phyloP scores from a whole-genome alignment of 2,329 filamentous ascomycete genomes.

The Fusarium cicatricum region DNA sequence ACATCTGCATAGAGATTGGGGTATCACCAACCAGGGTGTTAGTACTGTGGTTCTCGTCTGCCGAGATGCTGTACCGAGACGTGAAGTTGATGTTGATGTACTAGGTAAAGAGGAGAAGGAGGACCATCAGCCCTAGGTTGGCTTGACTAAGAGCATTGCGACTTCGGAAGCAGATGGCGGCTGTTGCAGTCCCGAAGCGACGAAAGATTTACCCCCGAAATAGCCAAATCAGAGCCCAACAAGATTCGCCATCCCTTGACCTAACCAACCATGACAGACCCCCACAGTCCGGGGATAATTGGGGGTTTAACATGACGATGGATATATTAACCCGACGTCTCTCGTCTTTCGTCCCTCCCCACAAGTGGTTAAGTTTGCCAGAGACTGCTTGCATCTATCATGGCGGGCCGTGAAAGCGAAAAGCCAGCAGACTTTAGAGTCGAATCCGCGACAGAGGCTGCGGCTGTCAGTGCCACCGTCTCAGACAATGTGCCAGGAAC shows the following conservation, averaged over 20 bases:
- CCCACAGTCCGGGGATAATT: slow-evolving; percentile 26
- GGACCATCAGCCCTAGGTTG: no score
- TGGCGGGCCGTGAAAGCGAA: slow-evolving; percentile 18
- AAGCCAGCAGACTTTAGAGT: slow-evolving; percentile 14
- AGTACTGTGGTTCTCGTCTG: not conserved
- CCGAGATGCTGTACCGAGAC: not conserved
- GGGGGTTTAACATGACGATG: no score
- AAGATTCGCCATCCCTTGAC: slow-evolving; percentile 21
- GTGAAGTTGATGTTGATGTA: no score
- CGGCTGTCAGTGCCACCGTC: not conserved
- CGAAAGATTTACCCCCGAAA: not conserved
- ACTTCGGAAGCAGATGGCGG: slow-evolving; percentile 11
- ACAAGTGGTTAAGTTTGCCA: no score
- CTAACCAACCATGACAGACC: slow-evolving; percentile 3
- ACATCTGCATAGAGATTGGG: not conserved
- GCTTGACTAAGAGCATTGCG: not conserved
- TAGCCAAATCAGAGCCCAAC: slow-evolving; percentile 3
- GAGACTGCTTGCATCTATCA: not conserved
- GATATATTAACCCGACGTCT: slow-evolving; percentile 19
- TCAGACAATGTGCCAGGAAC: slow-evolving; percentile 1
- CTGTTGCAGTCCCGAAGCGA: no score
- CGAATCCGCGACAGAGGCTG: slow-evolving; percentile 4
- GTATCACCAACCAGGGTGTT: not conserved
- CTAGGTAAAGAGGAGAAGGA: not conserved
- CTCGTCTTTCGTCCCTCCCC: no score